phyloP scores from a whole-genome alignment of 139 green algal genomes.

The Bryopsis sp. region DNA sequence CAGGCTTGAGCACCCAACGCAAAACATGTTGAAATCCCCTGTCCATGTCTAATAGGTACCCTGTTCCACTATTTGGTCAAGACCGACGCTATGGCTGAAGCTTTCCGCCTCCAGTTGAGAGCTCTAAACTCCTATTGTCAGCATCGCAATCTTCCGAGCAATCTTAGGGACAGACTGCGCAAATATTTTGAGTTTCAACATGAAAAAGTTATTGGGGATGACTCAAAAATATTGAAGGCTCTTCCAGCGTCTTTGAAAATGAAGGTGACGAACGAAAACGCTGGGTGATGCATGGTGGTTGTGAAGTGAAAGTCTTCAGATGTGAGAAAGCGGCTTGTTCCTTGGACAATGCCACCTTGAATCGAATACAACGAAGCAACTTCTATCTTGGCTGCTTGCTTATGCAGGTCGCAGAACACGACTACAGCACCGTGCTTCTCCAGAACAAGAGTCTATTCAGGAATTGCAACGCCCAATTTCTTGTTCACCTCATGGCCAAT shows the following conservation, averaged over 20 bases:
- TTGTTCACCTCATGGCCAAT: slow-evolving; percentile 27
- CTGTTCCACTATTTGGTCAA: slow-evolving; percentile 37
- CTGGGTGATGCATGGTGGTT: not conserved
- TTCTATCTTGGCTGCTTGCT: not conserved
- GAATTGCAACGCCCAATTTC: slow-evolving; percentile 30
- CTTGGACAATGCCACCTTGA: not conserved
- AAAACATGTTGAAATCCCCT: too few relatives aligned
- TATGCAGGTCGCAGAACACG: not conserved
- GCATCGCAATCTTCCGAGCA: slow-evolving; percentile 17
- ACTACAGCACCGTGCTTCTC: slow-evolving; percentile 24
- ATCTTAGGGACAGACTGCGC: slow-evolving; percentile 20
- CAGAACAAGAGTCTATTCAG: slow-evolving; percentile 24
- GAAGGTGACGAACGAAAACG: not conserved
- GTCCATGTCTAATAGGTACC: slow-evolving; percentile 21
- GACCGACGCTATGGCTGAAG: slow-evolving; percentile 29
- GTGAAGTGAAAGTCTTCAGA: not conserved
- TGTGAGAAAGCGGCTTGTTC: not conserved
- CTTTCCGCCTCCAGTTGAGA: slow-evolving; percentile 20
- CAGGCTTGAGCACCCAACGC: too few relatives aligned
- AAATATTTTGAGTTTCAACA: slow-evolving; percentile 33
- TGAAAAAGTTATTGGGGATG: slow-evolving; percentile 13
- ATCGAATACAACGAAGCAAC: not conserved
- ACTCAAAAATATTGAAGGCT: not conserved
- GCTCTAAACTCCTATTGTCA: slow-evolving; percentile 22
- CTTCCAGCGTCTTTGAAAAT: not conserved